Evolutionary conservation across 2,329 filamentous ascomycete species (phyloP).

Genomic region (Penicillium hesseltinei): DNA sequence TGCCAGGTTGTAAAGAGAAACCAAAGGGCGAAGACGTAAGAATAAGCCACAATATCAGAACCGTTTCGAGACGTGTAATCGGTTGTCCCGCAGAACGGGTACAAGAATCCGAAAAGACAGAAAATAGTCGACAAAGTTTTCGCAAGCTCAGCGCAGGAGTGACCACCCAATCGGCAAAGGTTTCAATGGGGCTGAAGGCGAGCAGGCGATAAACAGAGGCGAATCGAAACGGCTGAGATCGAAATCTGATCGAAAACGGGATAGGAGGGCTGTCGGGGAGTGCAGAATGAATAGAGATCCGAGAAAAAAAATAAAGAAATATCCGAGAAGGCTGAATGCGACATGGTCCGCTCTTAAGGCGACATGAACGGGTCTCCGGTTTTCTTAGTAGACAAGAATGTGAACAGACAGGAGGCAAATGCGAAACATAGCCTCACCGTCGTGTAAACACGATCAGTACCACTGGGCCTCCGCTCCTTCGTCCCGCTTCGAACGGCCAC

Average conservation of each 20-base stretch:
- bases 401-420: slow-evolving; percentile 30
- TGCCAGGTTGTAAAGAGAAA: slow-evolving; percentile 20
- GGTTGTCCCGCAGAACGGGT: slow-evolving; percentile 20
- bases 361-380: slow-evolving; percentile 27
- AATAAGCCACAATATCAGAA: slow-evolving; percentile 36
- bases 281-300: slow-evolving; percentile 38
- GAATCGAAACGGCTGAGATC: slow-evolving; percentile 34
- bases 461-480: slow-evolving; percentile 51
- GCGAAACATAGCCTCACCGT: slow-evolving; percentile 26
- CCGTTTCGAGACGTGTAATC: slow-evolving; percentile 32
- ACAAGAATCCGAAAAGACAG: slow-evolving; percentile 15
- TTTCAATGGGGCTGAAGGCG: slow-evolving; percentile 11
- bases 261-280: slow-evolving; percentile 35
- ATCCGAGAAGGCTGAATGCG: slow-evolving; percentile 33
- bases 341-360: slow-evolving; percentile 29
- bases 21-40: slow-evolving; percentile 29
- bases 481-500: slow-evolving; percentile 54
- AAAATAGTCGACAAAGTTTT: slow-evolving; percentile 13
- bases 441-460: slow-evolving; percentile 43
- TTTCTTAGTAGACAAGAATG: slow-evolving; percentile 29
- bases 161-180: slow-evolving; percentile 6
- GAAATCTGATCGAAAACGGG: slow-evolving; percentile 36
- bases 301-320: slow-evolving; percentile 31
- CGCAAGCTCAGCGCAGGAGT: slow-evolving; percentile 13
- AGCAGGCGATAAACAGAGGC: slow-evolving; percentile 26